Base-by-base conservation (phyloP, 768 basidiomycete genomes). In the Leccinum obscurum region DNA sequence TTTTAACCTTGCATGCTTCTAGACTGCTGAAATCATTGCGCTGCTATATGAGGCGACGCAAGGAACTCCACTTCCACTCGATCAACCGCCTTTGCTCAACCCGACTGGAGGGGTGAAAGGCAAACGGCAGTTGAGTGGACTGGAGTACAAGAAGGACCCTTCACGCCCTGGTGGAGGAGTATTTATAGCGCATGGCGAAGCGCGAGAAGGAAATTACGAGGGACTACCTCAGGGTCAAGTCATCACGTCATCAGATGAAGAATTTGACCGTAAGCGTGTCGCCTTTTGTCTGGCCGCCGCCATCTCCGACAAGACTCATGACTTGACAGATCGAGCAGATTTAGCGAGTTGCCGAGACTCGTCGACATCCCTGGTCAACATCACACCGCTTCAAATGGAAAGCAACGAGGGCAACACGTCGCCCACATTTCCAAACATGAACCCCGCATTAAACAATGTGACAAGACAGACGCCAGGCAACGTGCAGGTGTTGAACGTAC, bases 11-110 rank as follows among this genome's bases (percentile, higher is more conserved):
- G 39, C 13, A 26, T 15, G 48, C 15, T 9, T 59, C 13, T 72
- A 95, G 92, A 93, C 92, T 0, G 86, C 92, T 51, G 95, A 98
- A 76, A 95, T 96, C 58, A 96, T 97, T 65, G 82, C 90, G 6
- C 79, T 98, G 26, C 79, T 97, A 37, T 95, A 93, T 72, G 93
- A 95, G 76, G 93, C 95, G 13, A 96, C 95, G n/a, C 89, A 92
- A 72, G 88, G 89, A n/a, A 77, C 80, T 6, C 75, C 76, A n/a
- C 81, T 72, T 17, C 74, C 76, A 69, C 74, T 85, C 56, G 83
- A 86, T 65, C 79, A 85, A 56, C 73, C 80, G 0, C 85, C 88
- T 10, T 78, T 83, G 15, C 79, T 93, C 58, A 95, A 94, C 70
- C 93, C 95, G 3, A 89, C 92, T 1, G 88, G 88, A 30, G 87